Base-by-base conservation (phyloP, 768 basidiomycete genomes). In the Hericium rajendrae region DNA sequence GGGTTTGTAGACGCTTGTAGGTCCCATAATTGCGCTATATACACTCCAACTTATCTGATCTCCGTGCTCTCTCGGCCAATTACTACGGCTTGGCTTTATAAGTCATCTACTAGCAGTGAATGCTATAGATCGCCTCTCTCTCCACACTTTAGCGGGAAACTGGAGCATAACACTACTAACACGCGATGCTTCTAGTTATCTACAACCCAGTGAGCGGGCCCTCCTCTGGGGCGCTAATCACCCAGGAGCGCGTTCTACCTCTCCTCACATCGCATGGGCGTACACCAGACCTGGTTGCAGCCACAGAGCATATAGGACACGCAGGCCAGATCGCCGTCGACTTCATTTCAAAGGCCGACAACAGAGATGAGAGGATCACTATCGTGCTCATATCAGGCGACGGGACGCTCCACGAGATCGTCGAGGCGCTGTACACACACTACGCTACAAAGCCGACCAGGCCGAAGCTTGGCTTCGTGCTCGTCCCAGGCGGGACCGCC, bases 351-450 rank as follows among this genome's bases (percentile, higher is more conserved):
- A 38, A 49, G 18, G 5, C 50, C 10, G 15, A 53, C 4, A 60
- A 63, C 46, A 59, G 65, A 55, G 56, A 67, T 8, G 72, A 66
- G 59, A 50, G 66, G 9, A 58, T 79, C 53, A 77, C 77, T 0
- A 66, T 88, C 50, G 66, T 88, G 53, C 73, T 93, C 24, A 81
- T 79, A 15, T 92, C 94, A 4, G 94, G 94, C 8, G 94, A 98
- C 69, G 94, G 94, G 16, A 97, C 94, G 1, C 74, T 93, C 40
- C 91, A 95, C 68, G 94, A 98, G 64, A 80, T 95, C 60, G 76
- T 94, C 66, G 88, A 86, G 60, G 76, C 76, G 11, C 66, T 91
- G n/a, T 40, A 54, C 43, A 16, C 28, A 32, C 53, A 48, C 3
- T 1, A 18, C 16, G 41, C 41, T 11, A 38, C 40, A 22, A 40